A percentile compares a stretch with the other conserved stretches of the same genome.
phyloP scores from a whole-genome alignment of 169 alveolate genomes.

The Eimeria sp. region DNA sequence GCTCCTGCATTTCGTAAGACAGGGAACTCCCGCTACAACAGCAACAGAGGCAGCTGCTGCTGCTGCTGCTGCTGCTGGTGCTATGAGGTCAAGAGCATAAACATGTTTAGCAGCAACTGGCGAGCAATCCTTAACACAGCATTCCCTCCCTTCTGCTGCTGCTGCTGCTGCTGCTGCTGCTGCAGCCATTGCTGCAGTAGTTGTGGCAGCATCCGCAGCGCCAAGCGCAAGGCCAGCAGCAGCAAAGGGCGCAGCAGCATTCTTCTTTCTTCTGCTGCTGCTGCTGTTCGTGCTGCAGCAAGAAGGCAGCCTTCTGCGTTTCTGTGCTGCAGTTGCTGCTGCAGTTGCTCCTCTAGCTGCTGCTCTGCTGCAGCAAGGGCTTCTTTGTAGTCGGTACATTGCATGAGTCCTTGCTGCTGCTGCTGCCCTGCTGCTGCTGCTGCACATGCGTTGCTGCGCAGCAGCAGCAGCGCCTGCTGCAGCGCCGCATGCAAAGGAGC shows the following conservation, averaged over 20 bases:
- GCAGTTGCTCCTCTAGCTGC: too few relatives aligned
- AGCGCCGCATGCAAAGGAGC: too few relatives aligned
- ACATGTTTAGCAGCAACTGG: background rate
- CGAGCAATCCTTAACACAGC: background rate
- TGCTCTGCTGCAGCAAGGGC: too few relatives aligned
- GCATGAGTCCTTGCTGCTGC: too few relatives aligned
- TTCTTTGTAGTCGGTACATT: too few relatives aligned
- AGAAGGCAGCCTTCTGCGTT: too few relatives aligned
- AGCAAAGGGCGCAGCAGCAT: background rate
- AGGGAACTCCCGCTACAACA: background rate
- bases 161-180: conserved; percentile 41
- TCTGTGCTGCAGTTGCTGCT: too few relatives aligned
- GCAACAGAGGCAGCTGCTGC: background rate
- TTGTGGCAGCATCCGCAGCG: background rate
- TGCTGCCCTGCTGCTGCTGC: too few relatives aligned
- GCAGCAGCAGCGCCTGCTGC: conserved; percentile 21
- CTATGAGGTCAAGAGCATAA: background rate
- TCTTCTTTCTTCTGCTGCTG: conserved; percentile 3
- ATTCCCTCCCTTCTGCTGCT: conserved; percentile 8
- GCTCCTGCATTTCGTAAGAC: background rate
- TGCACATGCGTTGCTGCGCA: too few relatives aligned
- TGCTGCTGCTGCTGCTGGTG: background rate
- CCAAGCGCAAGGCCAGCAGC: background rate
- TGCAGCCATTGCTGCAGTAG: conserved; percentile 13
- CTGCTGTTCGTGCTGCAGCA: too few relatives aligned